Evolutionary conservation across 2,329 filamentous ascomycete species (phyloP), one percentile per base, ranked within the genome.

Genomic region (Anisogramma anomala): DNA sequence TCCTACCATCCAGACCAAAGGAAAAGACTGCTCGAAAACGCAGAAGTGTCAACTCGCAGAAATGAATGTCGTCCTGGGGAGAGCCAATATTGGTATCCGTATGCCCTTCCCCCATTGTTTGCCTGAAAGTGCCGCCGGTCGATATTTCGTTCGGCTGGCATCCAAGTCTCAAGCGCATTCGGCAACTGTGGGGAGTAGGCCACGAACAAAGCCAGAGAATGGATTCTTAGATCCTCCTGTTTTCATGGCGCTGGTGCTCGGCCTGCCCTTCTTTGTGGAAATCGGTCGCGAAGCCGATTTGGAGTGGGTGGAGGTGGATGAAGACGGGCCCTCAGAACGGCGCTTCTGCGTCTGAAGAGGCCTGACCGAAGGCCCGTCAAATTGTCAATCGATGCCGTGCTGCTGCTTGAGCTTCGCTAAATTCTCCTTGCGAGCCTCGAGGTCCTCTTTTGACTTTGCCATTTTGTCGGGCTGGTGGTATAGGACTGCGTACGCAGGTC

Each of bases 371-470:
- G 74, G 67, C 76, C 76, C 77, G 77, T 81, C 77, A 72, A 71
- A 75, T 76, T 77, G 77, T 89, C 86, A 98, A 80, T 95, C 89
- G 74, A 96, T 95, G 62, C 88, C 89, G 67, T 98, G 87, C 66
- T 96, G 85, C 61, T 82, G 79, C 72, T 98, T 98, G 69, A 96
- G 80, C 71, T 86, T 84, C 77, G 94, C 89, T 84, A 98, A 79
- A 72, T 89, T 91, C 65, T 94, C 85, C 68, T 91, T 84, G 68
- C 91, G 85, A 57, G 86, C 81, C 58, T 89, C 85, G 58, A 96
- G 74, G 67, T 95, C 87, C 67, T 91, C 84, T 79, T 85, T 89
- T 70, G 85, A 84, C 65, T 83, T 85, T 60, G 75, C 61, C 65
- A 76, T 77, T 70, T 77, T 77, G 56, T 78, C 74, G 59, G 74